Evolutionary conservation across 2,329 filamentous ascomycete genomes (phyloP).

Genomic region (Diplodia sapinea): DNA sequence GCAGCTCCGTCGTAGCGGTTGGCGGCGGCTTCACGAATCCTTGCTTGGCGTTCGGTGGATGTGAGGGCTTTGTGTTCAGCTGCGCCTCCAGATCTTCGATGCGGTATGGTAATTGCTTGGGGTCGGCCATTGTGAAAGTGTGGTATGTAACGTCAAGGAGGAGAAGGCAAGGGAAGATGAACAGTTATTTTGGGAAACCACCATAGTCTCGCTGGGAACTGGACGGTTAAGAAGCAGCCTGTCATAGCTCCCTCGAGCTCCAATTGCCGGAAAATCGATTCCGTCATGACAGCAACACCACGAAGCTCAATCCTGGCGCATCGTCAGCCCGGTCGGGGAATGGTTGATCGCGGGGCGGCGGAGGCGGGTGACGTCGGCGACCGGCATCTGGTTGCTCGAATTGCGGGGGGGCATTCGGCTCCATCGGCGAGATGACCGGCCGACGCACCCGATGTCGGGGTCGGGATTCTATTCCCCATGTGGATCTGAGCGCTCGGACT

Average conservation of each 20-base stretch:
- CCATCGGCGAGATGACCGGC: conserved; percentile 22
- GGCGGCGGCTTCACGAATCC: conserved; percentile 42
- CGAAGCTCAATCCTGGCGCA: not conserved
- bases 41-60: conserved; percentile 16
- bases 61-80: conserved; percentile 34
- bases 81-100: conserved; percentile 28
- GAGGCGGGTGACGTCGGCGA: conserved; percentile 18
- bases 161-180: not conserved
- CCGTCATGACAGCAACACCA: conserved; percentile 16
- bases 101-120: conserved; percentile 22
- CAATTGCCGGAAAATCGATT: conserved; percentile 20
- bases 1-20: conserved; percentile 39
- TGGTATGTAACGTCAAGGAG: not conserved
- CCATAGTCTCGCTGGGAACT: not conserved
- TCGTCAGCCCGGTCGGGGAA: conserved; percentile 14
- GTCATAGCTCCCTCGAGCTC: not conserved
- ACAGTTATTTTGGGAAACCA: not conserved
- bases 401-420: conserved; percentile 24
- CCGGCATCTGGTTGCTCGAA: not conserved
- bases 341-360: conserved; percentile 14
- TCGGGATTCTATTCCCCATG: conserved; percentile 20
- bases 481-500: conserved; percentile 3
- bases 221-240: conserved; percentile 9
- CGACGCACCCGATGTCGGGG: conserved; percentile 21
- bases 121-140: conserved; percentile 16